Evolutionary conservation across 805 yeast species (phyloP).

Genomic region (Kluyveromyces nonfermentans): DNA sequence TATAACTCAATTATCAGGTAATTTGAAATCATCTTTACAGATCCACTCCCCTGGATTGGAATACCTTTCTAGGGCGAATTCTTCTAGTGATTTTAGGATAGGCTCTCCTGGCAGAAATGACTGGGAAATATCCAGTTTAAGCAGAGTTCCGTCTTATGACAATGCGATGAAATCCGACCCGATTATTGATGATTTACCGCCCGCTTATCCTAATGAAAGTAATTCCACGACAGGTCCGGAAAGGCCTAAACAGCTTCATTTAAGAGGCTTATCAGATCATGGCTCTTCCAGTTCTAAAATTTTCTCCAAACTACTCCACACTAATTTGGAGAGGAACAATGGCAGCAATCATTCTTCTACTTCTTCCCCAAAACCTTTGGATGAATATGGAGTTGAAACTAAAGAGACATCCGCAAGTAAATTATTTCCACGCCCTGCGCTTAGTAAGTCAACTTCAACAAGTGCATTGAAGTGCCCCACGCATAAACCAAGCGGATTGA

Average conservation of each 20-base stretch:
- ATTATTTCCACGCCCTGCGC: conserved; percentile 1
- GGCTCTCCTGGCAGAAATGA: conserved; percentile 22
- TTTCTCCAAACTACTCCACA: conserved; percentile 9
- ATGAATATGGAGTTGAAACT: conserved; percentile 11
- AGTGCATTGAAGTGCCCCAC: conserved; percentile 12
- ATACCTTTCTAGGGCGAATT: conserved; percentile 51
- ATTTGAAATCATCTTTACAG: conserved; percentile 7
- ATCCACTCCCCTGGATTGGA: conserved; percentile 43
- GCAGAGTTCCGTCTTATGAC: conserved; percentile 76
- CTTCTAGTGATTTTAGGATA: conserved; percentile 29
- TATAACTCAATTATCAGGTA: conserved; percentile 31
- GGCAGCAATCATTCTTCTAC: conserved; percentile 16
- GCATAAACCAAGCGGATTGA: conserved; percentile 20
- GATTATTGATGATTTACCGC: conserved; percentile 51
- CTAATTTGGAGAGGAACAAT: conserved; percentile 17
- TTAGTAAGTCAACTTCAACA: conserved; percentile 3
- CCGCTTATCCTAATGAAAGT: conserved; percentile 41
- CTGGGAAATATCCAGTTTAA: conserved; percentile 39
- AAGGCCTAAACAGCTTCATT: conserved; percentile 22
- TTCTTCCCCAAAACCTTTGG: conserved; percentile 13
- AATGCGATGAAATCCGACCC: conserved; percentile 59
- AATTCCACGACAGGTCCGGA: conserved; percentile 9
- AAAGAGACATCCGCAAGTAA: not conserved
- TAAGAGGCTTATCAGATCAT: conserved; percentile 14
- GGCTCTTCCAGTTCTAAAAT: conserved; percentile 1